Conservation (phyloP, 352 stramenopile species). For the Phytophthora fragariae region DNA sequence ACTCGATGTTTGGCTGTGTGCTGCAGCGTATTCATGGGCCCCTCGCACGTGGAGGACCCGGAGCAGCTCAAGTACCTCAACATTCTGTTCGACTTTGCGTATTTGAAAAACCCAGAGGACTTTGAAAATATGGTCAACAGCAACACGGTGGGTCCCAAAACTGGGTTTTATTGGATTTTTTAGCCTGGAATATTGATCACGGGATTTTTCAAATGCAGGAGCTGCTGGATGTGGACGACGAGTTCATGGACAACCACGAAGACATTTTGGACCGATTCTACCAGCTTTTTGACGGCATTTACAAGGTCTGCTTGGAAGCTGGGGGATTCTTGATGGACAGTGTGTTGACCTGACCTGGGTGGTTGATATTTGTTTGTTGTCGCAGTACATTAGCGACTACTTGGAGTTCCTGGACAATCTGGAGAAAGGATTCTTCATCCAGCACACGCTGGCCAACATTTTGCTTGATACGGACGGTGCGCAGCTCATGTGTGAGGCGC, state of each 20-base stretch:
- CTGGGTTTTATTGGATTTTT: slow-evolving; percentile 5
- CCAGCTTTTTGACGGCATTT: slow-evolving; percentile 90
- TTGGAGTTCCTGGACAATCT: slow-evolving; percentile 93
- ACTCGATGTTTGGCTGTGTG: slow-evolving; percentile 21
- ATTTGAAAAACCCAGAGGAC: slow-evolving; percentile 95
- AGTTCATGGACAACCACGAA: slow-evolving; percentile 92
- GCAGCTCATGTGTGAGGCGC: slow-evolving; percentile 94
- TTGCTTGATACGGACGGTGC: slow-evolving; percentile 94
- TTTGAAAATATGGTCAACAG: slow-evolving; percentile 95
- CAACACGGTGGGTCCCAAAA: slow-evolving; percentile 71
- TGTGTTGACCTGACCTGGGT: slow-evolving; percentile 2
- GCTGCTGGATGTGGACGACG: slow-evolving; percentile 91
- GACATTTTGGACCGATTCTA: slow-evolving; percentile 91
- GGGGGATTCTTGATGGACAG: neutral
- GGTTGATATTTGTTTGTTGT: neutral
- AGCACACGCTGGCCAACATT: slow-evolving; percentile 95
- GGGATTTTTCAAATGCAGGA: slow-evolving; percentile 44
- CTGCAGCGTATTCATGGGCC: slow-evolving; percentile 83
- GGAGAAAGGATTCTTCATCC: slow-evolving; percentile 95
- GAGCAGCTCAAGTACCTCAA: slow-evolving; percentile 92
- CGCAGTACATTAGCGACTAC: slow-evolving; percentile 93
- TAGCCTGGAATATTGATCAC: neutral
- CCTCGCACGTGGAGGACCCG: slow-evolving; percentile 88
- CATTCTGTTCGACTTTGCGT: slow-evolving; percentile 96
- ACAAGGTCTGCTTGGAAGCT: slow-evolving; percentile 55